These are phyloP conservation scores for Aquanectria penicillioides DNA, from an alignment of 2,329 filamentous ascomycete genomes.

Conservation along the genomic window DNA sequence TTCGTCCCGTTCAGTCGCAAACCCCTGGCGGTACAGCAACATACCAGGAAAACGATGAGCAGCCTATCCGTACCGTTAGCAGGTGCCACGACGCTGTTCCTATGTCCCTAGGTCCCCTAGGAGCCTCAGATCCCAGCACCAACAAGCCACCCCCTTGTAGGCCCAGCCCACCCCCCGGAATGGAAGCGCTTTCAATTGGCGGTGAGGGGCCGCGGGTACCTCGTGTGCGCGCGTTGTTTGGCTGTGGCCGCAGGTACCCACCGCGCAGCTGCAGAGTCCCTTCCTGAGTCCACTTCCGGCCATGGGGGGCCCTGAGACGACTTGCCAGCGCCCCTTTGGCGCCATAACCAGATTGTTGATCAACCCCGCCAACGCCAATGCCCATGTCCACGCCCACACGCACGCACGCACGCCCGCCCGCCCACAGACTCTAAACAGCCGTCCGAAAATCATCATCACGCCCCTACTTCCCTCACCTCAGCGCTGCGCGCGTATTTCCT, in stretches of 20 bases:
- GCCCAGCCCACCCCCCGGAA: slow-evolving; percentile 29
- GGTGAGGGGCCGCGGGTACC: slow-evolving; percentile 39
- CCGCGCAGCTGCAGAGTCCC: slow-evolving; percentile 5
- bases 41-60: slow-evolving; percentile 4
- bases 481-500: slow-evolving; percentile 49
- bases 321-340: slow-evolving; percentile 21
- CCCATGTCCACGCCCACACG: slow-evolving; percentile 19
- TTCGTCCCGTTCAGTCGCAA: slow-evolving; percentile 5
- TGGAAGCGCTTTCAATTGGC: slow-evolving; percentile 41
- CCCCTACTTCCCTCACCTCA: slow-evolving; percentile 41
- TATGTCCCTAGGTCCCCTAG: not conserved
- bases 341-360: slow-evolving; percentile 29
- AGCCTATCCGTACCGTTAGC: slow-evolving; percentile 1
- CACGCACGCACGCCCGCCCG: slow-evolving; percentile 17
- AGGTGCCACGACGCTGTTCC: slow-evolving; percentile 23
- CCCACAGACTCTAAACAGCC: slow-evolving; percentile 45
- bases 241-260: slow-evolving; percentile 19
- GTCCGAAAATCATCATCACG: slow-evolving; percentile 48
- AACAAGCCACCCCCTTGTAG: slow-evolving; percentile 37
- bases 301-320: slow-evolving; percentile 11
- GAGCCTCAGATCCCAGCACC: not conserved
- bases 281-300: slow-evolving; percentile 7
- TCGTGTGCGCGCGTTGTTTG: slow-evolving; percentile 7
- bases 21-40: slow-evolving; percentile 6
- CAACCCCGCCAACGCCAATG: slow-evolving; percentile 41